A percentile compares a stretch with the other conserved stretches of the same genome.
These are phyloP conservation scores for Lojkania enalia DNA, from an alignment of 2,329 filamentous ascomycete genomes.

Conservation along the genomic window DNA sequence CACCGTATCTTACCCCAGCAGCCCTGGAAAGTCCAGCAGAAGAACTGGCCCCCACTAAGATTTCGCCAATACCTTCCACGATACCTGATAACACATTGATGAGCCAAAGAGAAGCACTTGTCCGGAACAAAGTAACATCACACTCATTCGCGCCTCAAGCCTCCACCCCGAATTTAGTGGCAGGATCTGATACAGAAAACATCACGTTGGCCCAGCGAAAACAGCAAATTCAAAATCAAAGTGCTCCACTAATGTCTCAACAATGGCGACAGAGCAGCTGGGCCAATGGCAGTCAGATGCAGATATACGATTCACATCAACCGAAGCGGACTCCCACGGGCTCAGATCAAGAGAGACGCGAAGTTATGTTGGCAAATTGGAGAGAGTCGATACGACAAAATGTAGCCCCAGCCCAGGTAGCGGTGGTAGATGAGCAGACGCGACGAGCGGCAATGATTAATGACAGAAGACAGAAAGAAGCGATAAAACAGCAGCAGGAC, in stretches of 20 bases:
- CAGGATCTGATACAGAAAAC: conserved; percentile 47
- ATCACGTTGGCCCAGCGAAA: conserved; percentile 70
- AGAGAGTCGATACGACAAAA: conserved; percentile 37
- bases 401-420: conserved; percentile 21
- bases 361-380: conserved; percentile 42
- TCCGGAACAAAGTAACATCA: conserved; percentile 47
- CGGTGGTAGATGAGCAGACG: conserved; percentile 33
- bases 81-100: conserved; percentile 54
- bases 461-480: conserved; percentile 65
- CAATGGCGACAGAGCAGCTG: conserved; percentile 36
- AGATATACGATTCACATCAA: conserved; percentile 45
- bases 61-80: conserved; percentile 32
- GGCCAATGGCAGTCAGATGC: conserved; percentile 22
- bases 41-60: conserved; percentile 38
- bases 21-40: not conserved
- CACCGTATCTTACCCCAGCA: conserved; percentile 32
- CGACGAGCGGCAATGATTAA: conserved; percentile 55
- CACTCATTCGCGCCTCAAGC: conserved; percentile 42
- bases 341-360: conserved; percentile 33
- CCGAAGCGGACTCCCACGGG: conserved; percentile 34
- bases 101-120: conserved; percentile 57
- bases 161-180: conserved; percentile 31
- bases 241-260: conserved; percentile 33
- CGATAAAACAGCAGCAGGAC: conserved; percentile 62
- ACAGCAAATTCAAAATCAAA: conserved; percentile 42